Base-by-base conservation (phyloP, 129 eudicot species). In the Tanacetum coccineum region DNA sequence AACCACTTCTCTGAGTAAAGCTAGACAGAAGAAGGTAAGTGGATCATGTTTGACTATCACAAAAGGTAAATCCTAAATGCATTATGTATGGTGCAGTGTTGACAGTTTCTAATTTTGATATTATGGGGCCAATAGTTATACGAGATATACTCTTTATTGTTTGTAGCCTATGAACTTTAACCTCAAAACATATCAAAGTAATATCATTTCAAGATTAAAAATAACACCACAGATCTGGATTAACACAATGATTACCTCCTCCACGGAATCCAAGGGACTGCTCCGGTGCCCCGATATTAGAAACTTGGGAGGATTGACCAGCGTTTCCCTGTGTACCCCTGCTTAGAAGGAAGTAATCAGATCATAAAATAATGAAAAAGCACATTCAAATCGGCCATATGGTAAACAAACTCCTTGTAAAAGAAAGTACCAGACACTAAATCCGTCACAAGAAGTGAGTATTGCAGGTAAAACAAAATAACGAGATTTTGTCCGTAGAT, bases 181-280 rank as follows among this genome's bases (percentile, higher is more conserved):
- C 25, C 54, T 49, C 54, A 14, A 36, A 53, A 13, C 50, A 48
- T 21, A 40, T 66, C 9, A 4, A 62, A 15, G 14, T 21, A 20
- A 32, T 20, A n/a, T 28, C 28, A 52, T 1, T 30, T 45, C 19
- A 40, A 54, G 22, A 44, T 20, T 47, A 3, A 61, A 84, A 63
- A 74, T 46, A 26, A 68, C 22, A 44, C 28, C 22, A 50, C 0
- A 40, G 81, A 80, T 6, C 72, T 68, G 67, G 74, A 59, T 64
- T 70, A 64, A 63, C 68, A 73, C 81, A 67, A 80, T 70, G 49
- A 64, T 84, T 62, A 79, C 84, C 94, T 62, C 80, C 92, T 59
- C 78, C 71, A 62, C 81, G 85, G 64, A 77, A 87, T 77, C 79
- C 96, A 59, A 78, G 82, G 66, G 90, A 78, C 56, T 87, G 96